Base-by-base conservation (phyloP, 75 land plant genomes). In the Pinus albicaulis region DNA sequence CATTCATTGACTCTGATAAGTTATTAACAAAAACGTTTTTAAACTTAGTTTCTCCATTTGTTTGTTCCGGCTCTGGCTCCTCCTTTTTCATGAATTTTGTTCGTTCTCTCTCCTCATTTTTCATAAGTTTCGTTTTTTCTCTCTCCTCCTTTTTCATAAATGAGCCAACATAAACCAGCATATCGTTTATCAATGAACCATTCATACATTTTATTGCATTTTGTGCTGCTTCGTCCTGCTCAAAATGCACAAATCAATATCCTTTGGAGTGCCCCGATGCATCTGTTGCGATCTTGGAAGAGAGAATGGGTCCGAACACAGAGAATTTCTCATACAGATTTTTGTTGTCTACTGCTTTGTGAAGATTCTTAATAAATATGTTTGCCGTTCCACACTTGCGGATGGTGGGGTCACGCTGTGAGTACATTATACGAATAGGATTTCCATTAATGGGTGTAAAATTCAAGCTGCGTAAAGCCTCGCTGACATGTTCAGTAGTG, bases 181-280 rank as follows among this genome's bases (percentile, higher is more conserved):
- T 95, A 62, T 88, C 93, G 77, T 88, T 89, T 1, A 95, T 25
- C 22, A 95, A 88, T 95, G 87, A 90, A 2, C 95, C 98, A 83
- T 95, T 92, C 63, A 92, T 82, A 69, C 90, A 78, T 7, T 90
- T 87, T 8, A 95, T 95, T 19, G 93, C 98, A 56, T 55, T 82
- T 78, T 89, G 89, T 31, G 93, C 98, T 52, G 93, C 65, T 52
- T 89, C 93, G 44, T 95, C 93, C 41, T 75, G 82, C 24, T 90
- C 95, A 80, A 85, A 95, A 71, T 95, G 95, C 5, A 95, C 95
- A 81, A 87, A 95, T 3, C 98, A 95, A 80, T 90, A 90, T 2
- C 98, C 95, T 81, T 90, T 92, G 12, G 98, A 95, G 48, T 87
- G 88, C 16, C 98, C 98, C 73, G 71, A 63, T 55, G 75, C n/a